Evolutionary conservation across 257 asterid genomes (phyloP).

Genomic region (Mentha longifolia): DNA sequence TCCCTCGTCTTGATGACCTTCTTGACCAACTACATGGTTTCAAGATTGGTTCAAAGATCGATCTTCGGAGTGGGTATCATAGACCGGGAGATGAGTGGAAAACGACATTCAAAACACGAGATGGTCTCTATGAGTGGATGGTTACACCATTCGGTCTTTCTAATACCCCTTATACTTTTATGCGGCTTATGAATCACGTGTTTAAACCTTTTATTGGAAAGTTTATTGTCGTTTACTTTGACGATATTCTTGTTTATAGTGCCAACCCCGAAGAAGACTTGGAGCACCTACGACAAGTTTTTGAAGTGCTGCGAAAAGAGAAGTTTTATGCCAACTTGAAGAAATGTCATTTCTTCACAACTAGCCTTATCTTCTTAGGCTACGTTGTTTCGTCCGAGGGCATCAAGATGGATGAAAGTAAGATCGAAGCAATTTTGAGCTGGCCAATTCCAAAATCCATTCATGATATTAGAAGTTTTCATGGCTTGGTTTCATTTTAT

Average conservation of each 20-base stretch:
- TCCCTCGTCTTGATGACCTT: background rate
- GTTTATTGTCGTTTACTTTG: too few species aligned
- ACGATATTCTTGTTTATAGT: too few species aligned
- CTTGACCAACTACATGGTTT: background rate
- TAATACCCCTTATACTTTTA: too few species aligned
- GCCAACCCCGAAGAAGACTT: too few species aligned
- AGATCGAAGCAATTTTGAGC: conserved; percentile 7
- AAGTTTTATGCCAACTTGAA: conserved; percentile 8
- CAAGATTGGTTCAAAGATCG: background rate
- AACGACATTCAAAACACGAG: too few species aligned
- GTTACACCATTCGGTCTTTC: too few species aligned
- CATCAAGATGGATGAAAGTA: conserved; percentile 3
- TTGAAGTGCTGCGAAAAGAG: background rate
- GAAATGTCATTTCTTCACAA: conserved; percentile 14
- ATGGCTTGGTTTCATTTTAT: background rate
- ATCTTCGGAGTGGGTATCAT: too few species aligned
- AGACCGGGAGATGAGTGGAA: background rate
- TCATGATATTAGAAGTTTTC: background rate
- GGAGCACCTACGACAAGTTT: background rate
- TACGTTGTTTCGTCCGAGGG: background rate
- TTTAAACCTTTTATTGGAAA: too few species aligned
- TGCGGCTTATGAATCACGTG: too few species aligned
- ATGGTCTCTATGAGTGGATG: too few species aligned
- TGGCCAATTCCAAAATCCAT: conserved; percentile 10
- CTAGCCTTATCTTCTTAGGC: conserved; percentile 6